A percentile compares a stretch with the other conserved stretches of the same genome.
phyloP scores from a whole-genome alignment of 2,329 filamentous ascomycete species.

The Fusarium drepaniforme region DNA sequence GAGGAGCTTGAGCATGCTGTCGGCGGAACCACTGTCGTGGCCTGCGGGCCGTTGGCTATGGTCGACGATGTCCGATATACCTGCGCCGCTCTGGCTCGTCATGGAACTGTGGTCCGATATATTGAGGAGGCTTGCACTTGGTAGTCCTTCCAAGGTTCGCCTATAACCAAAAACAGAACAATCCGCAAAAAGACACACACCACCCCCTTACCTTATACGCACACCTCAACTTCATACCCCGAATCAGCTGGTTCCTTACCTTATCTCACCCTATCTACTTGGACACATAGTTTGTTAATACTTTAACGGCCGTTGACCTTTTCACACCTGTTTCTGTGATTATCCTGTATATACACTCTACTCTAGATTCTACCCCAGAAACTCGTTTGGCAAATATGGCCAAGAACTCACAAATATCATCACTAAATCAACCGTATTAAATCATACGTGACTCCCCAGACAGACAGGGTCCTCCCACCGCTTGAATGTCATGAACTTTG shows the following conservation, averaged over 20 bases:
- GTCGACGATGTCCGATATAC: slow-evolving; percentile 46
- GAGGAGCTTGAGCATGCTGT: slow-evolving; percentile 35
- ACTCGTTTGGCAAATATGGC: slow-evolving; percentile 56
- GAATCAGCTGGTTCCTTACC: not conserved
- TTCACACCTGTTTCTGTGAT: not conserved
- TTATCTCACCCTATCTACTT: not conserved
- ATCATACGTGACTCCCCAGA: slow-evolving; percentile 54
- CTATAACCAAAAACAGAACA: not conserved
- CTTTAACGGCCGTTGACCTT: not conserved
- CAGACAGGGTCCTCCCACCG: slow-evolving; percentile 56
- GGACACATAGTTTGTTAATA: slow-evolving; percentile 5
- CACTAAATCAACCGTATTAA: slow-evolving; percentile 57
- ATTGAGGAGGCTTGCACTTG: slow-evolving; percentile 41
- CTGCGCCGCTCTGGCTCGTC: slow-evolving; percentile 40
- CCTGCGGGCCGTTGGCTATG: slow-evolving; percentile 47
- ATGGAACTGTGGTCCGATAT: slow-evolving; percentile 39
- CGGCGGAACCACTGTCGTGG: slow-evolving; percentile 45
- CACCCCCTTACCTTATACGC: not conserved
- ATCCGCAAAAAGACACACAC: not conserved
- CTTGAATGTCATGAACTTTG: slow-evolving; percentile 25
- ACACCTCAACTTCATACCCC: not conserved
- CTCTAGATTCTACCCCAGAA: slow-evolving; percentile 50
- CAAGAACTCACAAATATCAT: slow-evolving; percentile 58
- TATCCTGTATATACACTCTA: not conserved
- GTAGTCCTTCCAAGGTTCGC: slow-evolving; percentile 7